These are phyloP conservation scores for Myxozyma vanderwaltii DNA, from an alignment of 805 yeast species.

Conservation along the genomic window DNA sequence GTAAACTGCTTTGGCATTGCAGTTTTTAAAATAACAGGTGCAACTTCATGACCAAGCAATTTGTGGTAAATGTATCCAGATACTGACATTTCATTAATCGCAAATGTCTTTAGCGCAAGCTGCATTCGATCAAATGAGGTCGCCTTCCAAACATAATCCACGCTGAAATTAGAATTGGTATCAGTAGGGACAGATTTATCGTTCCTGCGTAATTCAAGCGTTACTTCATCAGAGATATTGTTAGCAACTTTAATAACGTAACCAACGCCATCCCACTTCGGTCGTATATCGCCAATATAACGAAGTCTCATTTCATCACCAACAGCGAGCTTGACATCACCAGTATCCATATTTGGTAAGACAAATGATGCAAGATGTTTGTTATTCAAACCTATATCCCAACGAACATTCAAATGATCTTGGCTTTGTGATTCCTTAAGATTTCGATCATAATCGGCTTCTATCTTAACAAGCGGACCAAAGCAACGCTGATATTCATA, in stretches of 20 bases:
- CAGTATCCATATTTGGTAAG: slow-evolving; percentile 64
- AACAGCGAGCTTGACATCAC: slow-evolving; percentile 67
- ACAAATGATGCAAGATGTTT: slow-evolving; percentile 69
- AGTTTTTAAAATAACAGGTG: slow-evolving; percentile 50
- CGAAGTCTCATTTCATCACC: slow-evolving; percentile 81
- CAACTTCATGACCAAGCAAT: slow-evolving; percentile 77
- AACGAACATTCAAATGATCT: slow-evolving; percentile 68
- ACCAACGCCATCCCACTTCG: slow-evolving; percentile 75
- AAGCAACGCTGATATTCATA: slow-evolving; percentile 81
- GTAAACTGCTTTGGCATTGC: slow-evolving; percentile 64
- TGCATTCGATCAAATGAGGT: slow-evolving; percentile 84
- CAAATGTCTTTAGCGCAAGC: slow-evolving; percentile 69
- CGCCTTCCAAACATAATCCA: slow-evolving; percentile 89
- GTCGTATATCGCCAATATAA: slow-evolving; percentile 58
- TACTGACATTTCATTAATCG: slow-evolving; percentile 66
- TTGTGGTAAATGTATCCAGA: slow-evolving; percentile 75
- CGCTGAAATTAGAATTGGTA: slow-evolving; percentile 67
- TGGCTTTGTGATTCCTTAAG: slow-evolving; percentile 76
- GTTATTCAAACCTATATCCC: slow-evolving; percentile 71
- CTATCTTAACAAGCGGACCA: slow-evolving; percentile 79
- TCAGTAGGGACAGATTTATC: slow-evolving; percentile 54
- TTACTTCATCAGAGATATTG: slow-evolving; percentile 64
- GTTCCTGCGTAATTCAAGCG: slow-evolving; percentile 62
- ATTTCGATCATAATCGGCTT: slow-evolving; percentile 75
- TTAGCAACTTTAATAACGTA: slow-evolving; percentile 71